phyloP scores from a whole-genome alignment of 2,329 filamentous ascomycete genomes.

The Penicillium sp. region DNA sequence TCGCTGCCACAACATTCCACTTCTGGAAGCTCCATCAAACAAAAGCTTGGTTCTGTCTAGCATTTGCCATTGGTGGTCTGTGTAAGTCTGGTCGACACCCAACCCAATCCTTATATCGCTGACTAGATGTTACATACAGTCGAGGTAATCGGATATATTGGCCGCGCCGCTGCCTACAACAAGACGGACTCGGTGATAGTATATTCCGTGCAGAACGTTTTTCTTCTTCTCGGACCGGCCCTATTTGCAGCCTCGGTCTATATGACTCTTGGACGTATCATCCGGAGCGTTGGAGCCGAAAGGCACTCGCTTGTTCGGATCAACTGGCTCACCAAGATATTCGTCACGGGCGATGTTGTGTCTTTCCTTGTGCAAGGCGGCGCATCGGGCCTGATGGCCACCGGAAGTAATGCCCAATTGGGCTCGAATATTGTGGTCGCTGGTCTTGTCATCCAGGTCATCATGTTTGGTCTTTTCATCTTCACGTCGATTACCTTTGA shows the following conservation, averaged over 20 bases:
- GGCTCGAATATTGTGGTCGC: slow-evolving; percentile 20
- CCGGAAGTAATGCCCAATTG: slow-evolving; percentile 21
- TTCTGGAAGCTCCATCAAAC: slow-evolving; percentile 13
- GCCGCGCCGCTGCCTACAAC: slow-evolving; percentile 23
- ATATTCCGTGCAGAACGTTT: slow-evolving; percentile 47
- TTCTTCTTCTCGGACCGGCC: slow-evolving; percentile 51
- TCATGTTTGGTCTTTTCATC: slow-evolving; percentile 29
- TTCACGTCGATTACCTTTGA: slow-evolving; percentile 24
- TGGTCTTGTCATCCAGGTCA: slow-evolving; percentile 30
- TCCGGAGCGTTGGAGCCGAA: slow-evolving; percentile 44
- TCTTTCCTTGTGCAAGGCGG: slow-evolving; percentile 49
- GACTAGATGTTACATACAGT: slow-evolving; percentile 21
- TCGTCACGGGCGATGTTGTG: slow-evolving; percentile 50
- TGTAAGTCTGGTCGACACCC: slow-evolving; percentile 6
- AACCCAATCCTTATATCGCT: background rate
- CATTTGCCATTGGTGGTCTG: slow-evolving; percentile 14
- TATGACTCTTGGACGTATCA: slow-evolving; percentile 50
- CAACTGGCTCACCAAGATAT: slow-evolving; percentile 49
- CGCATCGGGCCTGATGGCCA: slow-evolving; percentile 8
- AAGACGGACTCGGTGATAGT: slow-evolving; percentile 19
- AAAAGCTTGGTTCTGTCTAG: slow-evolving; percentile 15
- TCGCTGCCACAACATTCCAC: slow-evolving; percentile 9
- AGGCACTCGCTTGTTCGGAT: slow-evolving; percentile 45
- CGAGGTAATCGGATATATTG: slow-evolving; percentile 35
- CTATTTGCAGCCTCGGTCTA: slow-evolving; percentile 54